Base-by-base conservation (phyloP, 179 eudicot species). In the Spergularia azorica region DNA sequence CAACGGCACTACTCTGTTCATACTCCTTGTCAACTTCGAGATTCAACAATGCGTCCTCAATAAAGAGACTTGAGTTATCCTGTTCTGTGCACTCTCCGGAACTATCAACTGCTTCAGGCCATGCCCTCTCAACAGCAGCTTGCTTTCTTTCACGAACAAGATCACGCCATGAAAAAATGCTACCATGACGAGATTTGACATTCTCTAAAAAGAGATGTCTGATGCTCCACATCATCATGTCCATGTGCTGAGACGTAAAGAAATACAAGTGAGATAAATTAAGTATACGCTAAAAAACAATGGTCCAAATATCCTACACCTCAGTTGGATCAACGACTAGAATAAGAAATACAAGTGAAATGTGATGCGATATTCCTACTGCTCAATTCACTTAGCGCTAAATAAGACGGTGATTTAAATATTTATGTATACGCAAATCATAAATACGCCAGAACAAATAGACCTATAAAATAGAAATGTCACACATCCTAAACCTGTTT, bases 31-130 rank as follows among this genome's bases (percentile, higher is more conserved):
- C 96, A 74, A 54, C 79, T 62, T 91, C 98, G 77, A 96, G 89
- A 85, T 94, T 96, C 78, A 85, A 79, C 65, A 96, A 86, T 67
- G 99, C 99, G 81, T 96, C 98, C 87, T 96, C 99, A 81, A 96
- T 83, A 81, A 96, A 96, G 48, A 96, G 96, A 58, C 90, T 89
- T 41, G 90, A 77, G 60, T 55, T 73, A 79, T 77, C 83, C 73
- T 55, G 80, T 56, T 75, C 71, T 26, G 75, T 41, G 76, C 84
- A 77, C 65, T 85, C 94, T 38, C 71, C 74, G 67, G 88, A 79
- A 39, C 67, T 71, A 75, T 81, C 32, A 26, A 26, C 87, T 65
- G 84, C 63, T 79, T 91, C 92, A 70, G 98, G 99, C 98, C 98
- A 96, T 61, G 98, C 88, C 79, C 98, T 89, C 70, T 69, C 58